Evolutionary conservation across 441 rosid species (phyloP).

Genomic region (Erodium texanum): DNA sequence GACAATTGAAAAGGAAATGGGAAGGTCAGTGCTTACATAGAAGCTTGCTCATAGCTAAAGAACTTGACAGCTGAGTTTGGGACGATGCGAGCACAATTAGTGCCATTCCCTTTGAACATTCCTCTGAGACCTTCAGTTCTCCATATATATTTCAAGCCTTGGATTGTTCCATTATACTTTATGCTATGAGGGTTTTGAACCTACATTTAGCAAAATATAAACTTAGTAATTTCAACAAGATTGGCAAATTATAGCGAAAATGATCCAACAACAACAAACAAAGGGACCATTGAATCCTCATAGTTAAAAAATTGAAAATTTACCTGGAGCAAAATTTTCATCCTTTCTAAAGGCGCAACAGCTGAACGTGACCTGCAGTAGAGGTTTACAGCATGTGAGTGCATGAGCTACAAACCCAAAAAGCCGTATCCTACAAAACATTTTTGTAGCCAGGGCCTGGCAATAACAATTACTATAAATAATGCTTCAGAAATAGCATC

Average conservation of each 20-base stretch:
- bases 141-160: constrained; percentile 67
- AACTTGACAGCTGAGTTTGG: constrained; percentile 45
- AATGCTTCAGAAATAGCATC: neutral
- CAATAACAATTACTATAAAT: neutral
- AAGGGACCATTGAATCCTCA: neutral
- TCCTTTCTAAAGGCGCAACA: constrained; percentile 89
- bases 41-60: constrained; percentile 94
- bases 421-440: neutral
- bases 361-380: constrained; percentile 80
- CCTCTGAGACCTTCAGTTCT: constrained; percentile 23
- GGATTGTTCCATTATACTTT: constrained; percentile 80
- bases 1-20: neutral
- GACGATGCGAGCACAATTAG: constrained; percentile 25
- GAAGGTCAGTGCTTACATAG: constrained; percentile 39
- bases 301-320: neutral
- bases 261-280: neutral
- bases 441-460: neutral
- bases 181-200: constrained; percentile 88
- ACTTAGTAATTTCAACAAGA: too few species aligned
- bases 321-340: constrained; percentile 57
- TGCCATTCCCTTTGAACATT: constrained; percentile 25
- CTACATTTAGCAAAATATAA: constrained; percentile 28
- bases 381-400: neutral
- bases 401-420: neutral
- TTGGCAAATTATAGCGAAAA: too few species aligned